These are phyloP conservation scores for Erigeron philadelphicus DNA, from an alignment of 140 eudicot species.

Conservation along the genomic window DNA sequence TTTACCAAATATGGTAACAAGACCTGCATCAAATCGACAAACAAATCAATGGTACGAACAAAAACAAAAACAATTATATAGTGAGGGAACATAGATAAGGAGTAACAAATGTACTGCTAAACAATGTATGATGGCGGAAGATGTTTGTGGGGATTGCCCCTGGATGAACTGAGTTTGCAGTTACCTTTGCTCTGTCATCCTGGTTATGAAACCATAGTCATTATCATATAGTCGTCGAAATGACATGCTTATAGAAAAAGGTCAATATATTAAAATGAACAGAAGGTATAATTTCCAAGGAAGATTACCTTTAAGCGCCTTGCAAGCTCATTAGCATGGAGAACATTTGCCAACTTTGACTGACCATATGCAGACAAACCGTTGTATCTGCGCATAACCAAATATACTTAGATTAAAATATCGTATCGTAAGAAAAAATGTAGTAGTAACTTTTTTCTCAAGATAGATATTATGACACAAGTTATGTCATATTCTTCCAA, in stretches of 20 bases:
- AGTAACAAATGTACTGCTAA: conserved; percentile 33
- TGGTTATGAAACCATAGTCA: conserved; percentile 13
- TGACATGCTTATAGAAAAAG: not conserved
- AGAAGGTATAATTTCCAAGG: not conserved
- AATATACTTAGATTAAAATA: not conserved
- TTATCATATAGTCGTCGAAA: not conserved
- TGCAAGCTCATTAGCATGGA: conserved; percentile 66
- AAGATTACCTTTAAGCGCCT: conserved; percentile 41
- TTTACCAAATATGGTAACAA: conserved; percentile 46
- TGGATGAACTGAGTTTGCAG: conserved; percentile 65
- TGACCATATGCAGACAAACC: conserved; percentile 65
- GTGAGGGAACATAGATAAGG: not conserved
- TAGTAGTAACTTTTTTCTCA: not conserved
- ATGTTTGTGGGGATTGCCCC: conserved; percentile 59
- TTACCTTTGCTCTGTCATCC: conserved; percentile 46
- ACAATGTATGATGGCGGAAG: conserved; percentile 46
- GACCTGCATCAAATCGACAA: conserved; percentile 40
- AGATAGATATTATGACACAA: not conserved
- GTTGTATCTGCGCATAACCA: conserved; percentile 40
- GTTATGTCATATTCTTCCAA: too few species aligned
- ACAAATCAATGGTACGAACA: not conserved
- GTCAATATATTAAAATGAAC: not conserved
- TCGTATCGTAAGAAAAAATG: not conserved
- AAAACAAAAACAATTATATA: not conserved
- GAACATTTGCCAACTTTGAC: conserved; percentile 63